Base-by-base conservation (phyloP, 2,329 filamentous ascomycete species). In the Microthyrium microscopicum region DNA sequence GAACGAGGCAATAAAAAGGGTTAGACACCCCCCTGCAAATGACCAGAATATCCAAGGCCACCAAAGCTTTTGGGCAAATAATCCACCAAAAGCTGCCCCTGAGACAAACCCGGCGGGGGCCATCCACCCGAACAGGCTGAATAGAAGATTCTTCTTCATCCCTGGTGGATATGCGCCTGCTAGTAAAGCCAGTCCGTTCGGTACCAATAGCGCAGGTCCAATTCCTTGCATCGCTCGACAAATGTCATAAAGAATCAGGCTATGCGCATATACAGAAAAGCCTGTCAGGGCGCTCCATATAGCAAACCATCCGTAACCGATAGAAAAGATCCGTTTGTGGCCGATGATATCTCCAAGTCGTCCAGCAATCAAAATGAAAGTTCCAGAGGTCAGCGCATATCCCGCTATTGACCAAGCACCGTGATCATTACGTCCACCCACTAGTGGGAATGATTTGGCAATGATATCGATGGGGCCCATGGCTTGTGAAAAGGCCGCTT, bases 161-260 rank as follows among this genome's bases (percentile, higher is more conserved):
- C 53, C 50, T 2, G 49, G 46, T 4, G 43, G 35, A 35, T 56
- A 56, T 1, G 48, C 43, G 11, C 45, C 40, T 9, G 52, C 52
- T 9, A 56, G 44, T 11, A 57, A 36, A 8, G 53, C 54, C 3
- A 31, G 29, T n/a, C 5, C 29, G 35, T 55, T 57, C 3, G 54
- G 54, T 29, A 52, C 44, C 22, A 54, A 40, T 5, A 55, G 33
- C 2, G 54, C 52, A 18, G 50, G 46, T 5, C 54, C 54, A 20
- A 60, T 45, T 2, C 57, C 57, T 40, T 60, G 56, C 35, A 58
- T 47, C 0, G 48, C 54, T 22, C 57, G 46, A 34, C 48, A 51
- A 13, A 57, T 33, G 38, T 53, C 50, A 36, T 46, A 48, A 31
- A 46, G 42, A 12, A 46, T n/a, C 5, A 31, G n/a, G 5, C 20